A percentile compares a stretch with the other conserved stretches of the same genome.
Conservation (phyloP, 495 filamentous ascomycete species). For the Podospora pseudopauciseta region DNA sequence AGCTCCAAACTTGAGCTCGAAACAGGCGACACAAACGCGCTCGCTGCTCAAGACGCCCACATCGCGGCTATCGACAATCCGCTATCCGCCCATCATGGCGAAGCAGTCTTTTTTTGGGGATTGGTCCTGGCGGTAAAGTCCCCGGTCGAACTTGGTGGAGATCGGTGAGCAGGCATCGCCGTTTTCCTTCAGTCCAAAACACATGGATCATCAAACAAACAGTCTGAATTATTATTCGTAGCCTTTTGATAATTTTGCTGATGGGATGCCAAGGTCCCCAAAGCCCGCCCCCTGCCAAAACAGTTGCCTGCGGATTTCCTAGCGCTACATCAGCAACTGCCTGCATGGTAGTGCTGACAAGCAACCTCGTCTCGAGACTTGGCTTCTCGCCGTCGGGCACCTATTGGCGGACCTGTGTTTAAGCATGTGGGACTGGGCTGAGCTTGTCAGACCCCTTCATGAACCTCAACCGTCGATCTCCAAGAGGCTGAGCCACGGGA, state of each 20-base stretch:
- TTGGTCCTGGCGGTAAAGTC: background rate
- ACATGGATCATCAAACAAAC: too few species aligned
- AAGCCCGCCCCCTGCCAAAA: background rate
- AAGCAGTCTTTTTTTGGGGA: background rate
- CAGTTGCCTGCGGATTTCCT: background rate
- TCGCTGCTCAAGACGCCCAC: background rate
- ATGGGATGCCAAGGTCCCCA: background rate
- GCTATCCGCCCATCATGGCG: background rate
- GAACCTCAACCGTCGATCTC: conserved; percentile 5
- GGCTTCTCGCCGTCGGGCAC: background rate
- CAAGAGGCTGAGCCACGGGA: background rate
- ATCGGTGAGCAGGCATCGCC: background rate
- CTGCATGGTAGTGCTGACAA: background rate
- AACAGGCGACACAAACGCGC: background rate
- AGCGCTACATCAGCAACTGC: background rate
- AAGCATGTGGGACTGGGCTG: conserved; percentile 1
- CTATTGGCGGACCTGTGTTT: background rate
- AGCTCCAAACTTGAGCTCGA: background rate
- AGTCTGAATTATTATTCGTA: background rate
- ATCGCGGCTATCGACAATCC: background rate
- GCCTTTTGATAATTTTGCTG: background rate
- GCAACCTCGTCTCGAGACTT: background rate
- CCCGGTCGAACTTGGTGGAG: too few species aligned
- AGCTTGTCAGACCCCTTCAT: background rate
- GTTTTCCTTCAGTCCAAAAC: too few species aligned